These are phyloP conservation scores for Senna siamea DNA, from an alignment of 306 rosid species.

Conservation along the genomic window DNA sequence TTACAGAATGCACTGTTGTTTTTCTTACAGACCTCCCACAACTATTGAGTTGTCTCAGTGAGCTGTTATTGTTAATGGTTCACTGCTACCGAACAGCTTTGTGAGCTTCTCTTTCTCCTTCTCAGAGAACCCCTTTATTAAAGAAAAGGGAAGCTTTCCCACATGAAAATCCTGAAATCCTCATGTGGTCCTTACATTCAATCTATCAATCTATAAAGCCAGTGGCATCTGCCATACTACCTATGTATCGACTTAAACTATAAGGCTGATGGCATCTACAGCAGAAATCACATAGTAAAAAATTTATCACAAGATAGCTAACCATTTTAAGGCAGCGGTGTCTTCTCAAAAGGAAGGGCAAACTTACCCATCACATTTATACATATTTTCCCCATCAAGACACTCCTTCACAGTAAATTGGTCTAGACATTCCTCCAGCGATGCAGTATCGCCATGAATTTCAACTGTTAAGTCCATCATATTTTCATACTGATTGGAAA, in stretches of 20 bases:
- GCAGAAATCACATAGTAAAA: not conserved
- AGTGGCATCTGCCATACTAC: too few species aligned
- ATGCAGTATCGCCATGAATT: conserved; percentile 93
- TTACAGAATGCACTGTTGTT: not conserved
- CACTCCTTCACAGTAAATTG: conserved; percentile 86
- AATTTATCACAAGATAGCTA: conserved; percentile 8
- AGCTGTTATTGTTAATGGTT: conserved; percentile 1
- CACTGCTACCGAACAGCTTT: not conserved
- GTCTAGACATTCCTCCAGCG: conserved; percentile 92
- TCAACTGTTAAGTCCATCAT: conserved; percentile 99
- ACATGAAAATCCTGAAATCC: too few species aligned
- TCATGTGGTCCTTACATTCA: too few species aligned
- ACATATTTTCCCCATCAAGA: conserved; percentile 94
- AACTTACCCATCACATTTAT: conserved; percentile 95
- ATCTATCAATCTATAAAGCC: too few species aligned
- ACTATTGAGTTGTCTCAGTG: not conserved
- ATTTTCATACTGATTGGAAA: conserved; percentile 86
- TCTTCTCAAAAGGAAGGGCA: conserved; percentile 34
- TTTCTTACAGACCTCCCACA: not conserved
- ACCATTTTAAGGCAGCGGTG: not conserved
- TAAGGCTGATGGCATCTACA: conserved; percentile 5
- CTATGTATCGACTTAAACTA: conserved; percentile 11
- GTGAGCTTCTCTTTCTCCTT: not conserved
- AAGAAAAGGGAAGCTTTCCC: too few species aligned
- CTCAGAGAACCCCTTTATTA: not conserved